These are phyloP conservation scores for Cyclostephanos invisitatus DNA, from an alignment of 108 stramenopile species.

Conservation along the genomic window DNA sequence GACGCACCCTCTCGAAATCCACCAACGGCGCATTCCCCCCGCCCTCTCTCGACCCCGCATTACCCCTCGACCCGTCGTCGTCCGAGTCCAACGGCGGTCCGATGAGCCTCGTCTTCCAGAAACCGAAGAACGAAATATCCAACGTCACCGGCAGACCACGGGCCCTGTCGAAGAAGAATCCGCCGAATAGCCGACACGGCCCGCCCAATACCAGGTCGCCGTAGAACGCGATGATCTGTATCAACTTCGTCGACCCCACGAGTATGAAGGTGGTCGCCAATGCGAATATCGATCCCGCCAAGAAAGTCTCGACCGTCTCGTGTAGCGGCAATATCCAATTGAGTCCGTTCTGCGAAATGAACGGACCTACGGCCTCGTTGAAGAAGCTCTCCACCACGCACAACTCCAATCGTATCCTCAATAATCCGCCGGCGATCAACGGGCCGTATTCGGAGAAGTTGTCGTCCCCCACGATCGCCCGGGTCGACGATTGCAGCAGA, in stretches of 20 bases:
- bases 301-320: conserved; percentile 90
- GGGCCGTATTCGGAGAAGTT: conserved; percentile 90
- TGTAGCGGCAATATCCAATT: conserved; percentile 89
- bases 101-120: conserved; percentile 81
- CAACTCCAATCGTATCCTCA: conserved; percentile 88
- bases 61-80: conserved; percentile 29
- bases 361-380: conserved; percentile 92
- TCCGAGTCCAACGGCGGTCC: conserved; percentile 71
- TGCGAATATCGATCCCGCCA: conserved; percentile 92
- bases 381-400: conserved; percentile 94
- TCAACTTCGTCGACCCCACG: conserved; percentile 88
- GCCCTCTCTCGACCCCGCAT: neutral
- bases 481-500: conserved; percentile 67
- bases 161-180: conserved; percentile 85
- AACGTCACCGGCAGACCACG: conserved; percentile 85
- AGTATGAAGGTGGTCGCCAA: conserved; percentile 91
- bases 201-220: conserved; percentile 75
- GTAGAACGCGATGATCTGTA: conserved; percentile 87
- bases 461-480: conserved; percentile 78
- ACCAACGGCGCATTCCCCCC: conserved; percentile 27
- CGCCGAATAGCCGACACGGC: conserved; percentile 77
- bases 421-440: conserved; percentile 86
- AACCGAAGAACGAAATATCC: conserved; percentile 71
- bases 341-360: conserved; percentile 85
- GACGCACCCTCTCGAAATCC: conserved; percentile 54